Percentiles rank a stretch among this genome's conserved stretches.
phyloP scores from a whole-genome alignment of 345 rosid species.

The Salix caprea region DNA sequence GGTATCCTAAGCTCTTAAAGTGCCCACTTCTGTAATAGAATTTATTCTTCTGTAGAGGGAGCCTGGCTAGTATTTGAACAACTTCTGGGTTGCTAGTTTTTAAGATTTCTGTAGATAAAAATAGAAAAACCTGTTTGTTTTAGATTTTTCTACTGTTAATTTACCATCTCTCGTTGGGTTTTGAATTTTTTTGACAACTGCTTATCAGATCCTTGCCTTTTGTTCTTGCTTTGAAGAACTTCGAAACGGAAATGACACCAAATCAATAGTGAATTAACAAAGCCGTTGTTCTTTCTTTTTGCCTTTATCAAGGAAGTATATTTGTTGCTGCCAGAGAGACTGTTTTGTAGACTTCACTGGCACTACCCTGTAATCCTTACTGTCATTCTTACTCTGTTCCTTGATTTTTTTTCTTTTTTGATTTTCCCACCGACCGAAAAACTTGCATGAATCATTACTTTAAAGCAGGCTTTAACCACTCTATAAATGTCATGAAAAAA shows the following conservation, averaged over 20 bases:
- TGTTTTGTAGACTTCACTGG: neutral
- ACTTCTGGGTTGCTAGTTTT: neutral
- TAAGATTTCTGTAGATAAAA: too few species aligned
- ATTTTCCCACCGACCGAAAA: neutral
- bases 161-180: neutral
- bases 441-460: neutral
- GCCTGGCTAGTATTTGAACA: neutral
- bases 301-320: neutral
- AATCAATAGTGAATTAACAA: neutral
- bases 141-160: neutral
- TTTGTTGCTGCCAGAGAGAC: neutral
- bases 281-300: neutral
- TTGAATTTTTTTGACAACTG: neutral
- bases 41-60: constrained; percentile 14
- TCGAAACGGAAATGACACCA: neutral
- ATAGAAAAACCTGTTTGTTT: neutral
- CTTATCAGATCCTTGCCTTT: too few species aligned
- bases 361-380: neutral
- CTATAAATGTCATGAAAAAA: neutral
- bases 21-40: constrained; percentile 19
- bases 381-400: neutral
- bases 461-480: neutral
- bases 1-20: constrained; percentile 34
- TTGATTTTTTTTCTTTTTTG: neutral
- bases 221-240: too few species aligned